A percentile compares a stretch with the other conserved stretches of the same genome.
phyloP scores from a whole-genome alignment of 192 early-diverging fungal genomes.

The Coemansia sp. region DNA sequence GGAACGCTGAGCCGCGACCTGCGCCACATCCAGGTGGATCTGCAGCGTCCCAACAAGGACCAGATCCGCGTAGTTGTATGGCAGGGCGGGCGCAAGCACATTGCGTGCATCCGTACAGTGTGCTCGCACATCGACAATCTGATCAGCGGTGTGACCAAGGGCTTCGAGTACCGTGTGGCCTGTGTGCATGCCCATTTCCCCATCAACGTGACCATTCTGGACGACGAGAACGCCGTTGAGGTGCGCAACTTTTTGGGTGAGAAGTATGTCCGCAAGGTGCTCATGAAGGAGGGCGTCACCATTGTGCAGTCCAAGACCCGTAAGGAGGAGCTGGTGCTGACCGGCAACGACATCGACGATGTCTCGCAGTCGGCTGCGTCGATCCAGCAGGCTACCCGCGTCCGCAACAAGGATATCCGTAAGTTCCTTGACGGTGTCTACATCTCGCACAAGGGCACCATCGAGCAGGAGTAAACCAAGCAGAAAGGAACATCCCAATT shows the following conservation, averaged over 20 bases:
- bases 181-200: conserved; percentile 99
- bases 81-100: conserved; percentile 96
- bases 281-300: conserved; percentile 82
- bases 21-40: conserved; percentile 92
- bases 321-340: conserved; percentile 95
- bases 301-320: conserved; percentile 73
- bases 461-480: conserved; percentile 58
- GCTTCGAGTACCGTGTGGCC: conserved; percentile 99
- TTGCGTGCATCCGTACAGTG: conserved; percentile 97
- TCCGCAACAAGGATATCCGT: conserved; percentile 99
- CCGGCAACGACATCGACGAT: conserved; percentile 90
- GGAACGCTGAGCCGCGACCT: conserved; percentile 86
- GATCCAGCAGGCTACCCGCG: conserved; percentile 91
- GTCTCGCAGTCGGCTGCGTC: conserved; percentile 95
- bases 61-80: conserved; percentile 87
- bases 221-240: conserved; percentile 77
- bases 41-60: conserved; percentile 65
- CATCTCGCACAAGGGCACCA: conserved; percentile 79
- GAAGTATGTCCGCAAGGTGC: conserved; percentile 84
- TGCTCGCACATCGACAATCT: conserved; percentile 95
- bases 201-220: conserved; percentile 90
- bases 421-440: conserved; percentile 99
- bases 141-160: conserved; percentile 98
- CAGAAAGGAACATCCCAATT: neutral
- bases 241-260: conserved; percentile 99